phyloP scores from a whole-genome alignment of 495 filamentous ascomycete genomes.

The Penicillium argentinense region DNA sequence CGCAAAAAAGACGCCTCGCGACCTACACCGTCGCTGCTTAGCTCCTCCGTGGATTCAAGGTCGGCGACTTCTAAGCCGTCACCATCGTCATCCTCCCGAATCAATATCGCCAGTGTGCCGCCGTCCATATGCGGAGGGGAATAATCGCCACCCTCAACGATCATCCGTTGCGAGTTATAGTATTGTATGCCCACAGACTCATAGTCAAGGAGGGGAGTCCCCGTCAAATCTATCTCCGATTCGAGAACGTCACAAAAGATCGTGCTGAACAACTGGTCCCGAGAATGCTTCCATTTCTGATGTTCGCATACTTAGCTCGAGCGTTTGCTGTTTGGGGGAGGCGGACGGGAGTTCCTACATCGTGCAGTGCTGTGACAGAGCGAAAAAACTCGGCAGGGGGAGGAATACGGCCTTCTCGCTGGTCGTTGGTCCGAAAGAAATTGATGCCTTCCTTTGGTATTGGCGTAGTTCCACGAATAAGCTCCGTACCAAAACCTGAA shows the following conservation, averaged over 20 bases:
- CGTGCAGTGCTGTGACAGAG: conserved; percentile 3
- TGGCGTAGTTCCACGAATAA: conserved; percentile 9
- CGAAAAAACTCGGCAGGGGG: too few relatives aligned
- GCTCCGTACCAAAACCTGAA: conserved; percentile 7
- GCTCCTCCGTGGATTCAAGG: conserved; percentile 6
- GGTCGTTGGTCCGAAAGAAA: conserved; percentile 2
- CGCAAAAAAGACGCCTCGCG: conserved; percentile 11
- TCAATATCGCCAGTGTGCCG: neutral
- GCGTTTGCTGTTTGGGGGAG: neutral
- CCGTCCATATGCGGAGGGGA: neutral
- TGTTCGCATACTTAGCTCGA: too few relatives aligned
- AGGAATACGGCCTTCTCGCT: too few relatives aligned
- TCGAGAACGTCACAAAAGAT: conserved; percentile 6
- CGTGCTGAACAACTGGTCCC: neutral
- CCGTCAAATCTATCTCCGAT: conserved; percentile 4
- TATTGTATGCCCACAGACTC: neutral
- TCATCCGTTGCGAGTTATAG: neutral
- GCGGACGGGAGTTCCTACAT: conserved; percentile 2
- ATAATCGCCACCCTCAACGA: conserved; percentile 6
- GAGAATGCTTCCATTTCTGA: conserved; percentile 14
- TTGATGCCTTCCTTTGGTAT: conserved; percentile 11
- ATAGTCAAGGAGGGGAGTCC: conserved; percentile 2
- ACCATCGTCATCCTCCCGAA: neutral
- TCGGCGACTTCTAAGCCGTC: neutral
- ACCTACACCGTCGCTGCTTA: conserved; percentile 9